Percentiles rank a stretch among this genome's conserved stretches.
phyloP scores from a whole-genome alignment of 164 flowering plant genomes.

The Berberis vulgaris region DNA sequence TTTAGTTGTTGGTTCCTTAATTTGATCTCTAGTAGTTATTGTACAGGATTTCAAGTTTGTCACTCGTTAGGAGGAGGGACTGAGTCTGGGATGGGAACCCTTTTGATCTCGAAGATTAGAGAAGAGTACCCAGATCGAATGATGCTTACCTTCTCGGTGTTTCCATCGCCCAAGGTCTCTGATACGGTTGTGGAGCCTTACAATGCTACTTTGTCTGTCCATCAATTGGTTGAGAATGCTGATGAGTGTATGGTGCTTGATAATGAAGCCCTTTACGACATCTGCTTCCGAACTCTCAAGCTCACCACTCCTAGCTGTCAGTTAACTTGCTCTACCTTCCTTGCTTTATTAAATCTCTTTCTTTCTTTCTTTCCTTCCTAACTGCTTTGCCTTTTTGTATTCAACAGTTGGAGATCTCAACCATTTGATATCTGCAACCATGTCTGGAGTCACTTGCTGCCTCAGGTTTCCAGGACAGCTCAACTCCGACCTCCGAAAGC shows the following conservation, averaged over 20 bases:
- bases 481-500: neutral
- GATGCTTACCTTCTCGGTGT: neutral
- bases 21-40: neutral
- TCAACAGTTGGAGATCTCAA: neutral
- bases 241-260: slow-evolving; percentile 1
- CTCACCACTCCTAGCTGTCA: neutral
- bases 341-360: neutral
- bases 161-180: neutral
- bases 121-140: neutral
- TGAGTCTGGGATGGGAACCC: neutral
- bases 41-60: neutral
- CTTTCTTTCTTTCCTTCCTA: neutral
- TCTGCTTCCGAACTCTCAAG: slow-evolving; percentile 1
- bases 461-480: neutral
- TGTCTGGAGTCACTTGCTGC: neutral
- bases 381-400: neutral
- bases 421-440: neutral
- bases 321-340: neutral
- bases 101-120: neutral
- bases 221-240: neutral
- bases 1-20: neutral
- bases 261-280: slow-evolving; percentile 1
- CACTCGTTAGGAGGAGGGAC: neutral
- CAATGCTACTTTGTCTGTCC: neutral
- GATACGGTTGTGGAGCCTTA: slow-evolving; percentile 2